Evolutionary conservation across 1,284 basidiomycete species (phyloP).

Genomic region (Volvariella volvacea): DNA sequence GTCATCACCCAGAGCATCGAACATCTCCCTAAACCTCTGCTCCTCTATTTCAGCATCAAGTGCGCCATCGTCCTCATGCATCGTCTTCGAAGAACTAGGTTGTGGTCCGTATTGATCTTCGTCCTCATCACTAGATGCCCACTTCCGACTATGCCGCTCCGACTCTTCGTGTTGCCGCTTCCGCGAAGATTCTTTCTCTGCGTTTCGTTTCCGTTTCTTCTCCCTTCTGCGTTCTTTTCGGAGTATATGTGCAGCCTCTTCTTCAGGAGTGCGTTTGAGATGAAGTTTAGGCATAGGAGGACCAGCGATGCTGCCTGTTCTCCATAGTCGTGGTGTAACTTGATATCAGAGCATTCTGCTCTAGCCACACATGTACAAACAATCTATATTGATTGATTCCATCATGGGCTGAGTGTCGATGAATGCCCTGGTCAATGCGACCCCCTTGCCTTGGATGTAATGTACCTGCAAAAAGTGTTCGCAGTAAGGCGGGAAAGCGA

Average conservation of each 20-base stretch:
- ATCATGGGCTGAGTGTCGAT: too few relatives aligned
- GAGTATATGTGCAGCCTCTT: slow-evolving; percentile 48
- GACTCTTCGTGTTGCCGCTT: slow-evolving; percentile 17
- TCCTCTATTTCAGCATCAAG: slow-evolving; percentile 55
- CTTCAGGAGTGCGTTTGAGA: slow-evolving; percentile 65
- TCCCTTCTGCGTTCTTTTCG: slow-evolving; percentile 42
- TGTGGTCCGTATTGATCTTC: slow-evolving; percentile 20
- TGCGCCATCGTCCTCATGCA: slow-evolving; percentile 30
- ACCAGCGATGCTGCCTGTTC: too few relatives aligned
- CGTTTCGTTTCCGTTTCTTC: slow-evolving; percentile 21
- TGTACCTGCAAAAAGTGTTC: too few relatives aligned
- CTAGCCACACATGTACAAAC: too few relatives aligned
- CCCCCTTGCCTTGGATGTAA: too few relatives aligned
- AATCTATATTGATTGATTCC: too few relatives aligned
- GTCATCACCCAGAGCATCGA: slow-evolving; percentile 62
- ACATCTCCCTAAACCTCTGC: slow-evolving; percentile 57
- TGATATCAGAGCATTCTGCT: too few relatives aligned
- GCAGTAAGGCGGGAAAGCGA: too few relatives aligned
- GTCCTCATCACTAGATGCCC: slow-evolving; percentile 33
- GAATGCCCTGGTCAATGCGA: too few relatives aligned
- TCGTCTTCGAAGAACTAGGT: slow-evolving; percentile 17
- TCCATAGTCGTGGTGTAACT: too few relatives aligned
- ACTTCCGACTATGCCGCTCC: slow-evolving; percentile 19
- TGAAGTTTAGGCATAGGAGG: slow-evolving; percentile 51
- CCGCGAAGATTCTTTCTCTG: slow-evolving; percentile 11